A percentile compares a stretch with the other conserved stretches of the same genome.
Evolutionary conservation across 2,329 filamentous ascomycete species (phyloP).

Genomic region (Fusarium sp.): DNA sequence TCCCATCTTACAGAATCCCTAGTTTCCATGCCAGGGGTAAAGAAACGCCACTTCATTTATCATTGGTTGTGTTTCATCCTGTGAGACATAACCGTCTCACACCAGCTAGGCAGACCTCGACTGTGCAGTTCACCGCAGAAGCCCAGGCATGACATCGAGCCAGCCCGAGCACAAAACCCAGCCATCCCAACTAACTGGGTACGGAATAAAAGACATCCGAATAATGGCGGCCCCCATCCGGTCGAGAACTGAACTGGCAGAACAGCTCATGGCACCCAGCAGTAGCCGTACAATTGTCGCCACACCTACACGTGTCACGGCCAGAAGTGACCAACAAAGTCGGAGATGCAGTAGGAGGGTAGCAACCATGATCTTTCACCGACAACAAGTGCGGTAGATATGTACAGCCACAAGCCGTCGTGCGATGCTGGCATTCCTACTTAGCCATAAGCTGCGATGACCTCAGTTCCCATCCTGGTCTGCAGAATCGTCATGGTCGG

Average conservation of each 20-base stretch:
- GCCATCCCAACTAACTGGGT: background rate
- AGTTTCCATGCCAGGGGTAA: background rate
- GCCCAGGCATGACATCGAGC: background rate
- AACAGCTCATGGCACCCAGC: background rate
- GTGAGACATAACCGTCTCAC: background rate
- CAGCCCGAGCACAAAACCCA: background rate
- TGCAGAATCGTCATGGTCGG: conserved; percentile 1
- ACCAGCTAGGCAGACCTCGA: background rate
- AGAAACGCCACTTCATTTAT: background rate
- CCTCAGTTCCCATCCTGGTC: background rate
- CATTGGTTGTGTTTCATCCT: background rate
- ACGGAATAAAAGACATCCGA: background rate
- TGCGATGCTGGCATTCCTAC: background rate
- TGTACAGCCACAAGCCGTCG: conserved; percentile 20
- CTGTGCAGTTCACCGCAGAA: background rate
- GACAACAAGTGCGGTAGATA: background rate
- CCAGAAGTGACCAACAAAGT: conserved; percentile 4
- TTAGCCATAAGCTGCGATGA: conserved; percentile 27
- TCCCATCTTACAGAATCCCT: background rate
- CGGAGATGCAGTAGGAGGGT: conserved; percentile 1
- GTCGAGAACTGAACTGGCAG: background rate
- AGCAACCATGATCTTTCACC: background rate
- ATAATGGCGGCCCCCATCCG: background rate
- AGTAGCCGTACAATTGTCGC: conserved; percentile 12
- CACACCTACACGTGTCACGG: conserved; percentile 29